These are phyloP conservation scores for Pulchroboletus neoregius DNA, from an alignment of 1,284 basidiomycete species.

Conservation along the genomic window DNA sequence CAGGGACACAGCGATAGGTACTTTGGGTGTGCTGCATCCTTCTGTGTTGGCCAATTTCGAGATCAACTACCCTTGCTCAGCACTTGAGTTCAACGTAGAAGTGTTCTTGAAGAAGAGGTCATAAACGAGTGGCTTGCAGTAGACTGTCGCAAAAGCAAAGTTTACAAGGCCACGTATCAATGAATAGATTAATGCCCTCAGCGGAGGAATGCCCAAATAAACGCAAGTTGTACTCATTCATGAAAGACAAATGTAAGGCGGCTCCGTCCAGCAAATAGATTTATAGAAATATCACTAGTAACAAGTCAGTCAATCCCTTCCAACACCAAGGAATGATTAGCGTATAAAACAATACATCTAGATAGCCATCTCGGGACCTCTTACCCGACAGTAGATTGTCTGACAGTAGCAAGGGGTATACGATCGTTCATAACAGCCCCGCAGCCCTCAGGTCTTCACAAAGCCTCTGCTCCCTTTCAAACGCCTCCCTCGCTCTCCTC, in stretches of 20 bases:
- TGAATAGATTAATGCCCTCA: conserved; percentile 1
- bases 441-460: conserved; percentile 59
- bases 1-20: conserved; percentile 72
- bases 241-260: too few species aligned
- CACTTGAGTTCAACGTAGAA: conserved; percentile 91
- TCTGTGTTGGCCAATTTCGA: conserved; percentile 90
- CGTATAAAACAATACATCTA: conserved; percentile 16
- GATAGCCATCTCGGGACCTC: neutral
- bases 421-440: conserved; percentile 49
- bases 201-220: neutral
- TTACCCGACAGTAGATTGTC: neutral
- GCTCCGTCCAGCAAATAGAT: conserved; percentile 2
- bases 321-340: conserved; percentile 15
- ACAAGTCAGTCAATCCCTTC: conserved; percentile 8
- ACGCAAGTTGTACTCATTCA: too few species aligned
- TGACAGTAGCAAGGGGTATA: conserved; percentile 3
- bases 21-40: conserved; percentile 87
- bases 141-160: neutral
- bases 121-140: conserved; percentile 38
- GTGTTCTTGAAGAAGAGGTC: conserved; percentile 75
- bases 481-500: conserved; percentile 43
- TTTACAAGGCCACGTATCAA: conserved; percentile 3
- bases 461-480: conserved; percentile 40
- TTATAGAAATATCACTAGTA: conserved; percentile 15
- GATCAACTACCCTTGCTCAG: conserved; percentile 93